Percentiles rank a stretch among this genome's conserved stretches.
Evolutionary conservation across 2,329 filamentous ascomycete species (phyloP).

Genomic region (Trichoderma sp.): DNA sequence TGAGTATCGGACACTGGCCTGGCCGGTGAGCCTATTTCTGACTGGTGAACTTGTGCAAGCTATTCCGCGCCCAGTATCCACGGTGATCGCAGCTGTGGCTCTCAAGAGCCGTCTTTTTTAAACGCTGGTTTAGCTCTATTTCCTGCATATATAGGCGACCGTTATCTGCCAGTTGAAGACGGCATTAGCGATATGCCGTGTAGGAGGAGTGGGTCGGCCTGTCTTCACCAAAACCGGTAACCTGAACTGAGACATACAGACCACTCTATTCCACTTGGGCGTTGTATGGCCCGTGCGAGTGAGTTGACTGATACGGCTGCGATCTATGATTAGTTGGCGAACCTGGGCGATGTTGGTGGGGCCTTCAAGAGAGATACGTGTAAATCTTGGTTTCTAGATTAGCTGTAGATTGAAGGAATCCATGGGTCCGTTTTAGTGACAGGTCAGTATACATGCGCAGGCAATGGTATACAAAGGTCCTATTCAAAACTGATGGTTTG

Average conservation of each 20-base stretch:
- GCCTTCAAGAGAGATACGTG: background rate
- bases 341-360: background rate
- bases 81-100: background rate
- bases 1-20: too few relatives aligned
- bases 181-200: background rate
- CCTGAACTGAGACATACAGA: background rate
- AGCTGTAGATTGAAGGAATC: background rate
- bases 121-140: background rate
- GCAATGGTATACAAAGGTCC: background rate
- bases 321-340: background rate
- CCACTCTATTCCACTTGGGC: background rate
- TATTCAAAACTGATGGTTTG: background rate
- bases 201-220: background rate
- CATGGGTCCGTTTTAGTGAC: background rate
- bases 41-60: background rate
- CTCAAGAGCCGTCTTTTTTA: background rate
- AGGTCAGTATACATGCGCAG: background rate
- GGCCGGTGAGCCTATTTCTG: background rate
- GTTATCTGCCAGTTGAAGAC: background rate
- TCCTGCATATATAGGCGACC: background rate
- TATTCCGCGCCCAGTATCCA: background rate
- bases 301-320: background rate
- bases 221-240: background rate
- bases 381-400: background rate
- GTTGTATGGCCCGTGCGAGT: background rate